Percentiles rank a stretch among this genome's conserved stretches.
Conservation (phyloP, 1,284 basidiomycete species). For the Cerioporus squamosus region DNA sequence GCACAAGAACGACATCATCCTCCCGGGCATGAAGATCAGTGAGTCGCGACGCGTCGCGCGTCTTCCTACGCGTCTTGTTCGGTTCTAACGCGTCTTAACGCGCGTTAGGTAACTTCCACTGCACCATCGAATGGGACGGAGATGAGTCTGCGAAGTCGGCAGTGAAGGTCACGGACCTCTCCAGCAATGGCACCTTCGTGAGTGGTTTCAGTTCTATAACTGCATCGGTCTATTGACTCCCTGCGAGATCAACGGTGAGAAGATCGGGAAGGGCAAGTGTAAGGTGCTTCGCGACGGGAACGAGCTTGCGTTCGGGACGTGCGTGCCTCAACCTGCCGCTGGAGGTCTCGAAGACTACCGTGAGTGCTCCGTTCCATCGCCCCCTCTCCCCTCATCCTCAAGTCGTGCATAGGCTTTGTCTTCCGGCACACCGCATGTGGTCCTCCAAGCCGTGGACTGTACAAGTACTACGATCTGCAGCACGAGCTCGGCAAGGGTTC, state of each 20-base stretch:
- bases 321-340: slow-evolving; percentile 46
- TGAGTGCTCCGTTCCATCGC: slow-evolving; percentile 36
- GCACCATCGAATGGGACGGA: slow-evolving; percentile 69
- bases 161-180: slow-evolving; percentile 72
- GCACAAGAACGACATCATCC: slow-evolving; percentile 51
- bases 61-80: slow-evolving; percentile 23
- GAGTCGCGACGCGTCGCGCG: slow-evolving; percentile 40
- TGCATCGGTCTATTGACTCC: slow-evolving; percentile 10
- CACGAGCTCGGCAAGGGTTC: slow-evolving; percentile 78
- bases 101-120: slow-evolving; percentile 66
- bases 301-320: slow-evolving; percentile 80
- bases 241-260: slow-evolving; percentile 70
- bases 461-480: slow-evolving; percentile 66
- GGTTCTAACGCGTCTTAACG: slow-evolving; percentile 17
- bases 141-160: slow-evolving; percentile 51
- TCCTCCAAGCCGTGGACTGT: slow-evolving; percentile 52
- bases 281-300: slow-evolving; percentile 77
- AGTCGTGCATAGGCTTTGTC: slow-evolving; percentile 45
- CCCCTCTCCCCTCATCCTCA: slow-evolving; percentile 1
- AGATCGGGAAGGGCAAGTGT: slow-evolving; percentile 60
- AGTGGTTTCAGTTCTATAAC: slow-evolving; percentile 35
- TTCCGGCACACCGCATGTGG: slow-evolving; percentile 58
- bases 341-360: slow-evolving; percentile 63
- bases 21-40: slow-evolving; percentile 77
- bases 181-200: slow-evolving; percentile 85